Conservation (phyloP, 805 yeast species). For the Monosporozyma yasuniensis region DNA sequence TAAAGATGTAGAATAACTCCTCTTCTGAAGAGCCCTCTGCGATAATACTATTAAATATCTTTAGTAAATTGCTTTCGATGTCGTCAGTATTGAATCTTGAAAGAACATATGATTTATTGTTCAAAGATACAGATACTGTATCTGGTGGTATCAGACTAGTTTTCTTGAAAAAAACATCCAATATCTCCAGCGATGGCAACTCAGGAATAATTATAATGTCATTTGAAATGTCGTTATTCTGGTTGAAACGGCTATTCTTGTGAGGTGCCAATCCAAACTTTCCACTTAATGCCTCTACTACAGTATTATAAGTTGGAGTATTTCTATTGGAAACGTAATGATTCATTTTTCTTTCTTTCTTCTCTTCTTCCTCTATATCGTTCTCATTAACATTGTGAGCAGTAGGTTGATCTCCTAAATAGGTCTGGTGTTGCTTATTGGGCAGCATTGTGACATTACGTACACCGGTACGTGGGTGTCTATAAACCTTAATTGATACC, state of each 20-base stretch:
- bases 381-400: background rate
- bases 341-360: conserved; percentile 3
- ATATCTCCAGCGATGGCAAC: background rate
- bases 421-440: background rate
- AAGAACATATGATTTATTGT: conserved; percentile 9
- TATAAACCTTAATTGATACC: background rate
- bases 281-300: conserved; percentile 21
- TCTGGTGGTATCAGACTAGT: conserved; percentile 12
- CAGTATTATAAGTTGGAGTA: conserved; percentile 18
- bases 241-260: background rate
- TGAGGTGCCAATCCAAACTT: conserved; percentile 10
- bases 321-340: conserved; percentile 10
- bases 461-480: background rate
- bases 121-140: conserved; percentile 11
- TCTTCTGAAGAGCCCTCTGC: conserved; percentile 20
- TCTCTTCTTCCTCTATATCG: background rate
- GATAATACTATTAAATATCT: conserved; percentile 17
- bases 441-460: background rate
- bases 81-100: conserved; percentile 14
- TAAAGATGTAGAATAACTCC: conserved; percentile 16
- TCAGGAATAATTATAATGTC: background rate
- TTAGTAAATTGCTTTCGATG: conserved; percentile 4
- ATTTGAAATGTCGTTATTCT: background rate
- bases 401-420: background rate
- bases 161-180: conserved; percentile 12